Conservation (phyloP, 805 yeast genomes). For the Kregervanrija delftensis region DNA sequence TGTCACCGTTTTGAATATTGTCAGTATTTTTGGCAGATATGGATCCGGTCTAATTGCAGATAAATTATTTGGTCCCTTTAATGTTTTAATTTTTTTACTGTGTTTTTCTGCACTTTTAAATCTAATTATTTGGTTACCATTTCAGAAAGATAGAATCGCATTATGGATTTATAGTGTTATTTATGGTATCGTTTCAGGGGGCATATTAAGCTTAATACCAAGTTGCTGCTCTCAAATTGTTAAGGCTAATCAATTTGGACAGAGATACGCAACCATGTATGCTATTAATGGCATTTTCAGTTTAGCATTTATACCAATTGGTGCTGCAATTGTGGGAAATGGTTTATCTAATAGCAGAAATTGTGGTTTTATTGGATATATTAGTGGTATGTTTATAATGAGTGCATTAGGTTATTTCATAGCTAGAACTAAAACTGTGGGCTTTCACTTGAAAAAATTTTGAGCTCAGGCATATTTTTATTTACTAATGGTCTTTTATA, state of each 20-base stretch:
- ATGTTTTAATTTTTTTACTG: constrained; percentile 30
- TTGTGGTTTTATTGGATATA: constrained; percentile 9
- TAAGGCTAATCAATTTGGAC: constrained; percentile 52
- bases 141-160: constrained; percentile 33
- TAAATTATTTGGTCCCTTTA: constrained; percentile 38
- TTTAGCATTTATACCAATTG: constrained; percentile 36
- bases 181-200: constrained; percentile 50
- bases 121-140: constrained; percentile 55
- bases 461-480: neutral
- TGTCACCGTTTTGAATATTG: constrained; percentile 37
- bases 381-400: constrained; percentile 4
- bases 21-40: constrained; percentile 30
- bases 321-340: constrained; percentile 15
- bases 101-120: constrained; percentile 35
- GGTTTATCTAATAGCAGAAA: constrained; percentile 5
- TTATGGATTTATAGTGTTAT: constrained; percentile 43
- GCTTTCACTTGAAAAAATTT: neutral
- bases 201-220: constrained; percentile 53
- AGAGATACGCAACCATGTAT: constrained; percentile 55
- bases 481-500: neutral
- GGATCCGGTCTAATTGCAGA: constrained; percentile 25
- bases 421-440: constrained; percentile 2
- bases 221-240: constrained; percentile 54
- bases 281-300: constrained; percentile 31
- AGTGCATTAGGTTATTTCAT: constrained; percentile 5